Evolutionary conservation across 1,284 basidiomycete genomes (phyloP), one percentile per base, ranked within the genome.

Genomic region (Cutaneotrichosporon arboriforme): DNA sequence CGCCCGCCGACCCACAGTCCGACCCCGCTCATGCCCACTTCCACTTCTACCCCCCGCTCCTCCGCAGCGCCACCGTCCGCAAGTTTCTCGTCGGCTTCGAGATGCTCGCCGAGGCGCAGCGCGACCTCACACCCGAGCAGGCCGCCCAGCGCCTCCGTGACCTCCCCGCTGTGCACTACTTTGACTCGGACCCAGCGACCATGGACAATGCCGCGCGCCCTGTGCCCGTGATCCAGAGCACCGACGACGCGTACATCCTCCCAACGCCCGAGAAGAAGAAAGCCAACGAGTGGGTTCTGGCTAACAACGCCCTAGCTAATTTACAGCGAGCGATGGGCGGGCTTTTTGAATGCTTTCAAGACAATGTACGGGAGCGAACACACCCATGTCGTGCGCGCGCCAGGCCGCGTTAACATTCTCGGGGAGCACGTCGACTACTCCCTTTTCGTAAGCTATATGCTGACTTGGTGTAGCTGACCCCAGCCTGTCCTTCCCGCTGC

Each of bases 21-120:
- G 62, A 70, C 43, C 66, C 86, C 17, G 86, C 89, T 0, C 90
- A 96, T 69, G 76, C 94, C 44, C 92, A 97, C 69, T 73, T 97
- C 43, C 90, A 93, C 72, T 94, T 94, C 65, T 83, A 85, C 53
- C 92, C 93, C 1, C 92, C 92, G 2, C 77, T 96, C 33, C 74
- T 96, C 49, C 77, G 92, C 38, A 90, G 84, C 61, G 85, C 90
- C 3, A 86, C 78, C 39, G 85, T 96, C 40, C 81, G 85, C 64
- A 97, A 97, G 74, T 96, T 96, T 76, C 74, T 94, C 33, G 92
- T 94, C 34, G 90, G 92, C 83, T 96, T 90, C 63, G 92, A 96
- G 74, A 80, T 96, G 60, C 88, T 96, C 83, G 89, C 84, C 0
- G 91, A 97, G 71, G 81, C 87, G 1, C 92, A 97, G 77, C 80